Percentiles rank a stretch among this genome's conserved stretches.
phyloP scores from a whole-genome alignment of 2,329 filamentous ascomycete genomes.

The Aspergillus ochraceoroseus region DNA sequence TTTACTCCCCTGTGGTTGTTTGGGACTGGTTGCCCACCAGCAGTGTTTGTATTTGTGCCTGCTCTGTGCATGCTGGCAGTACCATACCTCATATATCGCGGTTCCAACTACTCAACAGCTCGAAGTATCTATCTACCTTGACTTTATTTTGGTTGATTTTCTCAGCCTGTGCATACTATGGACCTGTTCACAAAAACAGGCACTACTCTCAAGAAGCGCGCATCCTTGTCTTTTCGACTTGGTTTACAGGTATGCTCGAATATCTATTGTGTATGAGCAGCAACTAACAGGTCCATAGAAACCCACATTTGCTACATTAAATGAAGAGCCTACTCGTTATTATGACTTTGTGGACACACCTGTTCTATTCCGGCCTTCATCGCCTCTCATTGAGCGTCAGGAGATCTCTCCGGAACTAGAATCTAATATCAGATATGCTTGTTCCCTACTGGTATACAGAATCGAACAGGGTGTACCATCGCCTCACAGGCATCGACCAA shows the following conservation, averaged over 20 bases:
- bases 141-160: too few species aligned
- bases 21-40: conserved; percentile 14
- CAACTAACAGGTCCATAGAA: conserved; percentile 14
- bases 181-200: conserved; percentile 14
- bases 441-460: conserved; percentile 30
- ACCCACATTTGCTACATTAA: conserved; percentile 14
- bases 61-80: background rate
- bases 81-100: too few species aligned
- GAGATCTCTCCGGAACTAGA: conserved; percentile 33
- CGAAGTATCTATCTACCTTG: too few species aligned
- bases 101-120: too few species aligned
- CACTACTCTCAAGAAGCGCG: conserved; percentile 13
- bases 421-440: conserved; percentile 34
- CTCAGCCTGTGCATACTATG: too few species aligned
- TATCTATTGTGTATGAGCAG: too few species aligned
- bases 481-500: background rate
- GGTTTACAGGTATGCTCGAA: conserved; percentile 16
- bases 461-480: conserved; percentile 26
- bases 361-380: conserved; percentile 28
- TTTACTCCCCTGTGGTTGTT: conserved; percentile 8
- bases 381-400: conserved; percentile 35
- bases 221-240: conserved; percentile 18
- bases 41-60: background rate
- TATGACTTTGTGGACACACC: conserved; percentile 38
- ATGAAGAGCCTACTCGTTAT: conserved; percentile 20